Conservation (phyloP, 345 rosid genomes). For the Stellera chamaejasme region DNA sequence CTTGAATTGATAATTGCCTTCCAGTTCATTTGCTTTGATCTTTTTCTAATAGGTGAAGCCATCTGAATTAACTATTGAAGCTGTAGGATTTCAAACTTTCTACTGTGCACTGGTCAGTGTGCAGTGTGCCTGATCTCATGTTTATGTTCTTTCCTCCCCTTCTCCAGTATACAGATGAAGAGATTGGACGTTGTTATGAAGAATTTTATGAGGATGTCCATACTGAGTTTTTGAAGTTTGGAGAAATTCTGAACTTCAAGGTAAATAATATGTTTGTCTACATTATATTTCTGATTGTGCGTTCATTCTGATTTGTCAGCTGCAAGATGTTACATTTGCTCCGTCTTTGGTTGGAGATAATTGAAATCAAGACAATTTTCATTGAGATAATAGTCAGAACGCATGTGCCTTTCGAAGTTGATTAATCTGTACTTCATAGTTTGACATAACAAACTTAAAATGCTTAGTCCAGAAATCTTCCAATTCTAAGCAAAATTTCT, state of each 20-base stretch:
- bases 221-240: conserved; percentile 91
- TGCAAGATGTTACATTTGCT: not conserved
- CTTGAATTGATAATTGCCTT: too few species aligned
- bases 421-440: not conserved
- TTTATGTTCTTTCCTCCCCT: conserved; percentile 15
- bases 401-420: not conserved
- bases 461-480: too few species aligned
- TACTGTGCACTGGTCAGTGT: not conserved
- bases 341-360: not conserved
- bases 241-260: conserved; percentile 95
- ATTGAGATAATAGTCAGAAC: too few species aligned
- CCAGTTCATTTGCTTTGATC: too few species aligned
- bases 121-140: conserved; percentile 2
- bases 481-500: too few species aligned
- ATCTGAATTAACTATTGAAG: not conserved
- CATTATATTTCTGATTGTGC: not conserved
- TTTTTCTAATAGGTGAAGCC: too few species aligned
- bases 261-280: conserved; percentile 26
- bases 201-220: conserved; percentile 98
- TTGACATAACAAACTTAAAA: too few species aligned
- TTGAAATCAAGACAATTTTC: not conserved
- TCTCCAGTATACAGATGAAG: conserved; percentile 84
- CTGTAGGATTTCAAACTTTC: not conserved
- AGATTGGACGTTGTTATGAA: conserved; percentile 69
- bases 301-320: conserved; percentile 1